These are phyloP conservation scores for Meyerozyma guilliermondii DNA, from an alignment of 1,139 yeast genomes.

Conservation along the genomic window DNA sequence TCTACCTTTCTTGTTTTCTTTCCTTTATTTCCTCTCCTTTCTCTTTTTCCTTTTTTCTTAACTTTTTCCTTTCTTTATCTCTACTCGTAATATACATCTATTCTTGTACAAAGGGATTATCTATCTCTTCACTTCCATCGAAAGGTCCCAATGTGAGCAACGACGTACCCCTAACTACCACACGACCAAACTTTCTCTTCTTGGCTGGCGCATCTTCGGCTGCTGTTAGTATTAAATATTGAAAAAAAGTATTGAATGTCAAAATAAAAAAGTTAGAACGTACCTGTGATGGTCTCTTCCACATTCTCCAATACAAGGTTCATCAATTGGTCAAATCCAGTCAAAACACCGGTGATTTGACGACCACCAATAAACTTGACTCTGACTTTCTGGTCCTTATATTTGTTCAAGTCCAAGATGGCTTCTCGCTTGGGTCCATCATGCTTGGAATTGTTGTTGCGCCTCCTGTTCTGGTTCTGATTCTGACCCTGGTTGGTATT, in stretches of 20 bases:
- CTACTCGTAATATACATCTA: conserved; percentile 3
- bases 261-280: too few species aligned
- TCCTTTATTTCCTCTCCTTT: too few species aligned
- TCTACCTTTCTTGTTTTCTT: too few species aligned
- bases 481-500: conserved; percentile 3
- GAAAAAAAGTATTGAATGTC: too few species aligned
- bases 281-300: conserved; percentile 59
- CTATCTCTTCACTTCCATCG: conserved; percentile 76
- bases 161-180: conserved; percentile 84
- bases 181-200: conserved; percentile 57
- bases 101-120: conserved; percentile 53
- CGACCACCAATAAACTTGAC: conserved; percentile 90
- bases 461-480: conserved; percentile 18
- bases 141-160: conserved; percentile 78
- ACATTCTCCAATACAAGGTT: conserved; percentile 87
- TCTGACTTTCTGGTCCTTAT: conserved; percentile 66
- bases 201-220: conserved; percentile 47
- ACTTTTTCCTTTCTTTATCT: too few species aligned
- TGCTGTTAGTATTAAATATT: conserved; percentile 58
- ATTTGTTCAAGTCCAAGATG: conserved; percentile 74
- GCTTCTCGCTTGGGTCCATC: conserved; percentile 89
- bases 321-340: conserved; percentile 91
- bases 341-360: conserved; percentile 66
- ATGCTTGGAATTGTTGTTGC: conserved; percentile 28
- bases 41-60: too few species aligned